These are phyloP conservation scores for Williopsis jadinii DNA, from an alignment of 1,139 yeast species.

Conservation along the genomic window DNA sequence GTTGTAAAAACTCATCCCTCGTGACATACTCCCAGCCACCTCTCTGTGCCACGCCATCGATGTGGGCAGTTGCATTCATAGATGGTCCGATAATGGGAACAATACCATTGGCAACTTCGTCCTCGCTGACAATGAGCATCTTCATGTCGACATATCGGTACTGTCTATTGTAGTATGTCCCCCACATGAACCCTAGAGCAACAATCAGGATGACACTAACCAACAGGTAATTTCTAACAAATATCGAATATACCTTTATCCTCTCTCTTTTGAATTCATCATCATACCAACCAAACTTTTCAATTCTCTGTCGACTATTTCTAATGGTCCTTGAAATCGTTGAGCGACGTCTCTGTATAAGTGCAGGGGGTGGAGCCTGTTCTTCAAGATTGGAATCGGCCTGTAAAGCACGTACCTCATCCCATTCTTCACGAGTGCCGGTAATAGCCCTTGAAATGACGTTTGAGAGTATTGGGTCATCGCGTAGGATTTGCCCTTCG, in stretches of 20 bases:
- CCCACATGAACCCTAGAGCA: slow-evolving; percentile 50
- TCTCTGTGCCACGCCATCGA: slow-evolving; percentile 20
- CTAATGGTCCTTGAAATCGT: slow-evolving; percentile 15
- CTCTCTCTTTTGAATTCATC: slow-evolving; percentile 17
- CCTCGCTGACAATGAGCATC: slow-evolving; percentile 41
- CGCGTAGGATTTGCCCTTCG: background rate
- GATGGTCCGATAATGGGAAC: slow-evolving; percentile 32
- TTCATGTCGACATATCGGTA: slow-evolving; percentile 34
- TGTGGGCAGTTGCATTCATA: slow-evolving; percentile 24
- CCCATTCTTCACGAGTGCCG: background rate
- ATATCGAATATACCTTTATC: slow-evolving; percentile 11
- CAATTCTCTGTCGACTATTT: slow-evolving; percentile 9
- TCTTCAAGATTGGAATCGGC: no score
- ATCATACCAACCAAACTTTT: slow-evolving; percentile 19
- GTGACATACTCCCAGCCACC: slow-evolving; percentile 36
- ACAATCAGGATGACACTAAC: slow-evolving; percentile 11
- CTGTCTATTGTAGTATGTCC: slow-evolving; percentile 39
- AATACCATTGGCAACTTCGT: slow-evolving; percentile 20
- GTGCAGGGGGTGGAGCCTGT: background rate
- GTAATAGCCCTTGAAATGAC: background rate
- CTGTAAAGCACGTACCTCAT: no score
- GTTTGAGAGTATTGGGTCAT: background rate
- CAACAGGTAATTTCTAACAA: slow-evolving; percentile 15
- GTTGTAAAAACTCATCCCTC: slow-evolving; percentile 4
- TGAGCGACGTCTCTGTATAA: background rate